Evolutionary conservation across 2,329 filamentous ascomycete species (phyloP).

Genomic region (Aspergillus sp.): DNA sequence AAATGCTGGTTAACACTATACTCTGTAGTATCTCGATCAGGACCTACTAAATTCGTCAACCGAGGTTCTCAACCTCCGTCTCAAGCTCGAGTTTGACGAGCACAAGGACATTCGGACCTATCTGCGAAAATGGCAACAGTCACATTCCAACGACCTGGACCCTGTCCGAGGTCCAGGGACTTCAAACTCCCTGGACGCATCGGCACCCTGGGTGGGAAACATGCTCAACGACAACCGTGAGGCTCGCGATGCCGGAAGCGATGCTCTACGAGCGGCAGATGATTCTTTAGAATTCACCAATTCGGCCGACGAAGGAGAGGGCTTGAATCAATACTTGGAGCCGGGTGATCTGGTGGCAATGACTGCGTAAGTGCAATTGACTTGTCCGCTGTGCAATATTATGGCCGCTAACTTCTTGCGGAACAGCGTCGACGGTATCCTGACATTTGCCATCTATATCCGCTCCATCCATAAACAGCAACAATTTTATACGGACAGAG

Average conservation of each 20-base stretch:
- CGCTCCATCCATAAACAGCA: conserved; percentile 43
- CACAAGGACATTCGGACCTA: conserved; percentile 45
- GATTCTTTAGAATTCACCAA: conserved; percentile 31
- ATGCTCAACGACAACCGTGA: conserved; percentile 40
- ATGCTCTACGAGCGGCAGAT: conserved; percentile 25
- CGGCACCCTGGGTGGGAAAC: conserved; percentile 29
- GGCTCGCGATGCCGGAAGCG: conserved; percentile 28
- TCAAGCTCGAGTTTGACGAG: conserved; percentile 37
- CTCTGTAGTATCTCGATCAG: neutral
- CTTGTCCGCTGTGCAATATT: neutral
- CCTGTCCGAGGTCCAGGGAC: conserved; percentile 30
- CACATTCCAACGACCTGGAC: conserved; percentile 32
- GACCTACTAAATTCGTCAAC: conserved; percentile 12
- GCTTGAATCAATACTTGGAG: conserved; percentile 34
- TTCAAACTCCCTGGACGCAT: conserved; percentile 13
- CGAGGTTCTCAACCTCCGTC: conserved; percentile 31
- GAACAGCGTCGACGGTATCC: conserved; percentile 27
- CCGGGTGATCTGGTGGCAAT: conserved; percentile 46
- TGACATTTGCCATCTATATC: conserved; percentile 44
- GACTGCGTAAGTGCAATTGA: conserved; percentile 27
- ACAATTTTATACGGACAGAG: conserved; percentile 47
- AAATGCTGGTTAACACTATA: no score
- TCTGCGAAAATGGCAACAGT: conserved; percentile 43
- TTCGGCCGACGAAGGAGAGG: conserved; percentile 34
- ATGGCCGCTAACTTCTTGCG: neutral